Base-by-base conservation (phyloP, 306 rosid species). In the Cicer bijugum region DNA sequence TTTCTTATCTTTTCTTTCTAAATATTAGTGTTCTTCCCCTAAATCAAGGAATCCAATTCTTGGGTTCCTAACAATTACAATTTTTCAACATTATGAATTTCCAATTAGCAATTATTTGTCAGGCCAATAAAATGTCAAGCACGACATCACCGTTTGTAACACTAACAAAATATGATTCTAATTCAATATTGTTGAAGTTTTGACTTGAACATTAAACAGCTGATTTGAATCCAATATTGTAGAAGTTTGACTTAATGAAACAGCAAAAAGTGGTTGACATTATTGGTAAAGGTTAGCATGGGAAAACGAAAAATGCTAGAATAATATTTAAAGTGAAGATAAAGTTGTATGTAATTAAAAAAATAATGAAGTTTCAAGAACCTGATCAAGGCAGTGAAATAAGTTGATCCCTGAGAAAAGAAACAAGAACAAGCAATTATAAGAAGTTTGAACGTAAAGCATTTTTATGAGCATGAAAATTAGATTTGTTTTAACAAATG, bases 331-430 rank as follows among this genome's bases (percentile, higher is more conserved):
- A 83, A 69, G 43, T 28, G 23, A 69, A 63, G 65, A 61, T 15
- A 23, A 70, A 48, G 56, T 62, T 23, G 67, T 16, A 42, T 47
- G n/a, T 19, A 69, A 78, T 20, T 58, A 56, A 69, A 76, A 42
- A n/a, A 69, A 64, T 9, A 53, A 43, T 35, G 43, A 71, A 64
- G 64, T 70, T 67, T 53, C 61, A 83, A 57, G 66, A 75, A 95
- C 99, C 99, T 95, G 99, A 90, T 81, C 72, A 81, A 71, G 72
- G 96, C 79, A 35, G 92, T 85, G 64, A 86, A 43, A 55, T 72
- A 46, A 47, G 91, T 79, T 20, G 93, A 76, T 56, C 89, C 87
- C 99, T 95, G 92, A 70, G 68, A 63, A 70, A 74, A 72, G 68
- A 83, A 84, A 50, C 67, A 72, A 23, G 19, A 85, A 67, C 19